Evolutionary conservation across 495 filamentous ascomycete genomes (phyloP).

Genomic region (Lasiosphaeria hispida): DNA sequence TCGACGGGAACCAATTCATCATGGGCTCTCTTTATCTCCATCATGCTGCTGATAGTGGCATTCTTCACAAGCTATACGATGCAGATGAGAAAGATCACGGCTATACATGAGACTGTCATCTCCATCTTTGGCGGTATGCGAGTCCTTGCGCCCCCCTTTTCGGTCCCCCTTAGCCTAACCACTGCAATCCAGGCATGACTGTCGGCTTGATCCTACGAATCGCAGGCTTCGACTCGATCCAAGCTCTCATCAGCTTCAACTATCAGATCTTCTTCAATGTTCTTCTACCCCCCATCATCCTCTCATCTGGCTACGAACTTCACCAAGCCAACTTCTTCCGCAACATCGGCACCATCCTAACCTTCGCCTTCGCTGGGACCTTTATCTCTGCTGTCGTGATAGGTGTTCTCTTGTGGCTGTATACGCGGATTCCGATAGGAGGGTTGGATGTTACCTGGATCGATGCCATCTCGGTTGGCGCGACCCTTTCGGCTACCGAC

Average conservation of each 20-base stretch:
- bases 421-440: constrained; percentile 82
- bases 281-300: constrained; percentile 92
- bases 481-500: constrained; percentile 93
- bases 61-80: constrained; percentile 96
- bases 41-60: constrained; percentile 85
- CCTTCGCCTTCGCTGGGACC: constrained; percentile 97
- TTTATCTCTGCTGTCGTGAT: constrained; percentile 96
- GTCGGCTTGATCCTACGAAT: constrained; percentile 87
- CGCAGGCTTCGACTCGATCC: constrained; percentile 73
- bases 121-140: constrained; percentile 91
- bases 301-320: constrained; percentile 94
- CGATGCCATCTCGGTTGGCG: constrained; percentile 92
- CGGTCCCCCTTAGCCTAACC: constrained; percentile 12
- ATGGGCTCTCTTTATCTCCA: constrained; percentile 95
- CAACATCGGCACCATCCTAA: constrained; percentile 95
- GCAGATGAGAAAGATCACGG: constrained; percentile 91
- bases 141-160: background rate
- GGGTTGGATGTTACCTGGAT: constrained; percentile 83
- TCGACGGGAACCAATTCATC: constrained; percentile 90
- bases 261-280: constrained; percentile 99
- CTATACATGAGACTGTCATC: constrained; percentile 95
- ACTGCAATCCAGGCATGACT: constrained; percentile 70
- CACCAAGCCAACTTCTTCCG: constrained; percentile 99
- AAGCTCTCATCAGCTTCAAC: constrained; percentile 87
- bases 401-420: constrained; percentile 80